Evolutionary conservation across 495 filamentous ascomycete species (phyloP).

Genomic region (Penicillium angulare): DNA sequence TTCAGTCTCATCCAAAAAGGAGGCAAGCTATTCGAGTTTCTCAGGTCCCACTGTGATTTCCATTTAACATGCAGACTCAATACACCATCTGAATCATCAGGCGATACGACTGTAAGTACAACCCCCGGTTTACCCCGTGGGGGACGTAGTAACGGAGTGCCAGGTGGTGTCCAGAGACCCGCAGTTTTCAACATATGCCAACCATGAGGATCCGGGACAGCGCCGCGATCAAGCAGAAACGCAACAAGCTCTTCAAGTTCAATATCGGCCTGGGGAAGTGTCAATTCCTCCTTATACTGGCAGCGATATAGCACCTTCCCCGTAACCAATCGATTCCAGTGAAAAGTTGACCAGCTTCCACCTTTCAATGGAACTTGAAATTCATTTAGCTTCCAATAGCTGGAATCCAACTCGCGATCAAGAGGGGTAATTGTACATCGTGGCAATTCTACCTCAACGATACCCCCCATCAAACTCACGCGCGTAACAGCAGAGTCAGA

Average conservation of each 20-base stretch:
- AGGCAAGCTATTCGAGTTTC: neutral
- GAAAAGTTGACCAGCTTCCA: constrained; percentile 4
- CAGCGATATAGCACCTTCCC: constrained; percentile 5
- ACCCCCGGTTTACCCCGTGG: neutral
- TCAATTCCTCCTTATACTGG: constrained; percentile 7
- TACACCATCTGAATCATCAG: neutral
- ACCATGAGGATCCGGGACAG: constrained; percentile 4
- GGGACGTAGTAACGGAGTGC: neutral
- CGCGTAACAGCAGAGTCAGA: constrained; percentile 4
- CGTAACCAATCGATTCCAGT: constrained; percentile 7
- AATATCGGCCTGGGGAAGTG: constrained; percentile 4
- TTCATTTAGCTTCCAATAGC: constrained; percentile 7
- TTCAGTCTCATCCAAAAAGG: constrained; percentile 1
- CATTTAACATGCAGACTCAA: neutral
- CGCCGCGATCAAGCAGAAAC: constrained; percentile 7
- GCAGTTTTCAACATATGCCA: constrained; percentile 5
- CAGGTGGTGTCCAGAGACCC: constrained; percentile 8
- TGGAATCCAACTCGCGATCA: constrained; percentile 1
- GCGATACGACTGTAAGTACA: neutral
- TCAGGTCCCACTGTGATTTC: neutral
- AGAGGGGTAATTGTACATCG: constrained; percentile 5
- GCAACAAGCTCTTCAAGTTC: constrained; percentile 7
- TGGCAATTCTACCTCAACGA: constrained; percentile 6
- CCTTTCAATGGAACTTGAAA: constrained; percentile 3
- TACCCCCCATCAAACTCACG: constrained; percentile 5